These are phyloP conservation scores for Ilex asprella DNA, from an alignment of 257 asterid species.

Conservation along the genomic window DNA sequence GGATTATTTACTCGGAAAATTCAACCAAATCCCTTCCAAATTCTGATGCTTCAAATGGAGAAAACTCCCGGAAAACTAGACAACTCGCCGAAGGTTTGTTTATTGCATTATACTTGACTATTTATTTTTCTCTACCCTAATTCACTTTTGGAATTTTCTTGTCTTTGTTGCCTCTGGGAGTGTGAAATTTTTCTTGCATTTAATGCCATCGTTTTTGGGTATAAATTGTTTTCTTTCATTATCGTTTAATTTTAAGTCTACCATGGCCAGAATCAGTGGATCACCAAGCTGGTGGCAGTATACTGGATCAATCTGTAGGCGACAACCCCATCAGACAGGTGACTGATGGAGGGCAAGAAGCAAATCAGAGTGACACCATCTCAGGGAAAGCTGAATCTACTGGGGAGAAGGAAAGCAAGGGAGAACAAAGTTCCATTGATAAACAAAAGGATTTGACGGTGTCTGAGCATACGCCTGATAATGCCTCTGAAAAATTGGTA, in stretches of 20 bases:
- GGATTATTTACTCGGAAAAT: conserved; percentile 50
- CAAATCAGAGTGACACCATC: conserved; percentile 17
- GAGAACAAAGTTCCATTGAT: conserved; percentile 18
- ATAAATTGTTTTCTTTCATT: neutral
- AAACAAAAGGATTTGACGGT: conserved; percentile 19
- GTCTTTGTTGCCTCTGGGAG: neutral
- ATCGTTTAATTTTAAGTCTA: neutral
- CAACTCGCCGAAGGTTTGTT: conserved; percentile 74
- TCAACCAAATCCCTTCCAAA: conserved; percentile 29
- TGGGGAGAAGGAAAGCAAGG: conserved; percentile 20
- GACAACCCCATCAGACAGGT: conserved; percentile 54
- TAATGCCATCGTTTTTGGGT: neutral
- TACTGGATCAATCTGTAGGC: conserved; percentile 21
- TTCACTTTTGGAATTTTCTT: too few relatives aligned
- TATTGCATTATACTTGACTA: neutral
- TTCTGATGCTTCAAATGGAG: conserved; percentile 31
- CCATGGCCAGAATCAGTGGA: conserved; percentile 28
- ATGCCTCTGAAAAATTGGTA: conserved; percentile 27
- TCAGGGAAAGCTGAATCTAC: conserved; percentile 18
- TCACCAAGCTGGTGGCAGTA: conserved; percentile 18
- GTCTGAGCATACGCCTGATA: conserved; percentile 23
- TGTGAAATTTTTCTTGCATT: too few relatives aligned
- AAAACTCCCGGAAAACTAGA: conserved; percentile 49
- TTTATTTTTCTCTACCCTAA: too few relatives aligned
- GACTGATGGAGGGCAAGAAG: conserved; percentile 23